phyloP scores from a whole-genome alignment of 2,329 filamentous ascomycete species.

The Phialophora macrospora region DNA sequence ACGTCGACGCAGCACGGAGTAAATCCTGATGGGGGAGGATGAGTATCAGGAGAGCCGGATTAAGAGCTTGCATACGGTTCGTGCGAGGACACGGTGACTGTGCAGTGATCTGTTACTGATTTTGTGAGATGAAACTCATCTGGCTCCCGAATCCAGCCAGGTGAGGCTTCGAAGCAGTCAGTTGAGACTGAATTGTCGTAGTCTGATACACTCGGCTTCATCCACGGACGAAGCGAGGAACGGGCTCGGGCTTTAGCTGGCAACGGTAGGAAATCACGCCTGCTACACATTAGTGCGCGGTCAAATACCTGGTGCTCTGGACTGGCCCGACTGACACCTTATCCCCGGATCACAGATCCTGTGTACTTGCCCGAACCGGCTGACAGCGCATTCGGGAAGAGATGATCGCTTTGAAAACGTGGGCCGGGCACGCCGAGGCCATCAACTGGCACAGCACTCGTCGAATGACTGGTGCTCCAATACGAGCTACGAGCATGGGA shows the following conservation, averaged over 20 bases:
- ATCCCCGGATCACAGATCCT: conserved; percentile 10
- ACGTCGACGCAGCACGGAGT: neutral
- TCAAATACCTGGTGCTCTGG: neutral
- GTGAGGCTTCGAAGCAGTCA: neutral
- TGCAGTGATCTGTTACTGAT: conserved; percentile 1
- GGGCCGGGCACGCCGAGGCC: neutral
- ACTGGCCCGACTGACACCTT: neutral
- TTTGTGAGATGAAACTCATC: conserved; percentile 17
- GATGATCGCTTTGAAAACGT: conserved; percentile 3
- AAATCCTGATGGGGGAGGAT: neutral
- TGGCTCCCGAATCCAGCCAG: conserved; percentile 2
- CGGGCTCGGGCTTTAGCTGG: conserved; percentile 1
- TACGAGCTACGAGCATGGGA: neutral
- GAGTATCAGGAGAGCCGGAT: neutral
- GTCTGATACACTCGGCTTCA: conserved; percentile 15
- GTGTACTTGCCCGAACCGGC: conserved; percentile 1
- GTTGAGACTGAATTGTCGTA: conserved; percentile 18
- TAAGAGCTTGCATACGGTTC: neutral
- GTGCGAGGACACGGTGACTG: neutral
- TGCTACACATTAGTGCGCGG: neutral
- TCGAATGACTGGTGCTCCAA: conserved; percentile 7
- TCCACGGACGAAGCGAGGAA: conserved; percentile 16
- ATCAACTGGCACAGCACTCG: neutral
- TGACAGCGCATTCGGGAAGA: neutral
- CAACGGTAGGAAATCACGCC: conserved; percentile 7